Percentiles rank a stretch among this genome's conserved stretches.
Conservation (phyloP, 352 stramenopile genomes). For the Pythium graminicola region DNA sequence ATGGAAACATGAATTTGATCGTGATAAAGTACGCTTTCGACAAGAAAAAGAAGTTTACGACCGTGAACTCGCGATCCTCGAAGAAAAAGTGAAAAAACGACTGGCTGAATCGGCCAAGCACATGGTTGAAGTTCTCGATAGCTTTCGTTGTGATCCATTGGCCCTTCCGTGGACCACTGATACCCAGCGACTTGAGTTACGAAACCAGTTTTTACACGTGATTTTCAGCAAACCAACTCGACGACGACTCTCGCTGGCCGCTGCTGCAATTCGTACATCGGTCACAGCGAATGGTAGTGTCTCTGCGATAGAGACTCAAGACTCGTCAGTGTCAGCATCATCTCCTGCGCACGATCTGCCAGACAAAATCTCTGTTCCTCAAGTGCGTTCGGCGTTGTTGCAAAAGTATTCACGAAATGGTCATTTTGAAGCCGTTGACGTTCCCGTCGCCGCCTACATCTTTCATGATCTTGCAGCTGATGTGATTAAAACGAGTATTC, state of each 20-base stretch:
- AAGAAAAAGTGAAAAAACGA: conserved; percentile 71
- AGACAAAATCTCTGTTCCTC: conserved; percentile 37
- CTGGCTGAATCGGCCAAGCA: conserved; percentile 62
- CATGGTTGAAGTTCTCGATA: conserved; percentile 58
- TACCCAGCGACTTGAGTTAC: conserved; percentile 38
- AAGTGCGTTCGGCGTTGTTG: conserved; percentile 51
- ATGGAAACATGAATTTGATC: conserved; percentile 74
- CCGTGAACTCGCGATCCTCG: conserved; percentile 49
- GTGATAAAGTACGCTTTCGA: conserved; percentile 38
- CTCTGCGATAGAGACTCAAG: not conserved
- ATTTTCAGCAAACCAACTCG: conserved; percentile 58
- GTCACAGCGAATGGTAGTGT: too few relatives aligned
- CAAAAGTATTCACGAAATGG: conserved; percentile 78
- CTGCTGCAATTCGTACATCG: conserved; percentile 5
- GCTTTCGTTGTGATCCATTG: conserved; percentile 45
- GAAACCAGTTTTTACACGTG: conserved; percentile 44
- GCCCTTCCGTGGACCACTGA: conserved; percentile 55
- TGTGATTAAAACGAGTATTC: conserved; percentile 25
- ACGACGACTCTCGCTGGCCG: conserved; percentile 20
- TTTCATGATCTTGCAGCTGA: conserved; percentile 34
- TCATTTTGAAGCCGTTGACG: conserved; percentile 44
- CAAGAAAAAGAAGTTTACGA: conserved; percentile 73
- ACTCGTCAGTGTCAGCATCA: not conserved
- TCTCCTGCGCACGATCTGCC: conserved; percentile 24
- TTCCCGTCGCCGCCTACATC: conserved; percentile 25